A percentile compares a stretch with the other conserved stretches of the same genome.
These are phyloP conservation scores for Coemansia asiatica DNA, from an alignment of 192 early-diverging fungal species.

Conservation along the genomic window DNA sequence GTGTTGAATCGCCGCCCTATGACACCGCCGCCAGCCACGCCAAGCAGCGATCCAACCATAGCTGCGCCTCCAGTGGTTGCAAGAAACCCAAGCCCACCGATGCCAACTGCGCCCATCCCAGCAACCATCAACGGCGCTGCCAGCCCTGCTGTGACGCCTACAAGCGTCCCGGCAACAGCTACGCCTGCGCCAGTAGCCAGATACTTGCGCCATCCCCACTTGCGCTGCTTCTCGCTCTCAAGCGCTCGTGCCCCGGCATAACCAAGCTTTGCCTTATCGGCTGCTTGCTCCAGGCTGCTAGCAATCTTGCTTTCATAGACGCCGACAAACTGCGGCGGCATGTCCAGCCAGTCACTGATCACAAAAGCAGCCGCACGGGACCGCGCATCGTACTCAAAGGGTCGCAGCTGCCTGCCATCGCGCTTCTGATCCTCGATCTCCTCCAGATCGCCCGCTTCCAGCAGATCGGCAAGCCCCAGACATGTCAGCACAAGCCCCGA, in stretches of 20 bases:
- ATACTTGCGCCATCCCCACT: slow-evolving; percentile 49
- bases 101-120: slow-evolving; percentile 53
- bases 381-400: slow-evolving; percentile 54
- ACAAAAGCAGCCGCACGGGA: slow-evolving; percentile 52
- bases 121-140: slow-evolving; percentile 59
- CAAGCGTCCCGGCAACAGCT: slow-evolving; percentile 49
- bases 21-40: slow-evolving; percentile 56
- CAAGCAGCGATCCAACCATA: slow-evolving; percentile 55
- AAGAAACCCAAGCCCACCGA: slow-evolving; percentile 51
- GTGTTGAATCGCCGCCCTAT: slow-evolving; percentile 48
- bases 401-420: slow-evolving; percentile 10
- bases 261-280: slow-evolving; percentile 35
- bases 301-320: slow-evolving; percentile 34
- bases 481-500: slow-evolving; percentile 35
- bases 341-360: slow-evolving; percentile 37
- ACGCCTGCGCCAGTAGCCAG: slow-evolving; percentile 52
- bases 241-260: slow-evolving; percentile 38
- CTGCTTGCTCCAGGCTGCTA: slow-evolving; percentile 26
- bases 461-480: slow-evolving; percentile 27
- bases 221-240: slow-evolving; percentile 27
- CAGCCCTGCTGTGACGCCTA: slow-evolving; percentile 57
- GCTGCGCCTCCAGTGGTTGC: slow-evolving; percentile 52
- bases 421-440: background rate
- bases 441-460: background rate
- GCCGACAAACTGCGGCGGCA: slow-evolving; percentile 47